Evolutionary conservation across 345 rosid genomes (phyloP).

Genomic region (Hibiscus mutabilis): DNA sequence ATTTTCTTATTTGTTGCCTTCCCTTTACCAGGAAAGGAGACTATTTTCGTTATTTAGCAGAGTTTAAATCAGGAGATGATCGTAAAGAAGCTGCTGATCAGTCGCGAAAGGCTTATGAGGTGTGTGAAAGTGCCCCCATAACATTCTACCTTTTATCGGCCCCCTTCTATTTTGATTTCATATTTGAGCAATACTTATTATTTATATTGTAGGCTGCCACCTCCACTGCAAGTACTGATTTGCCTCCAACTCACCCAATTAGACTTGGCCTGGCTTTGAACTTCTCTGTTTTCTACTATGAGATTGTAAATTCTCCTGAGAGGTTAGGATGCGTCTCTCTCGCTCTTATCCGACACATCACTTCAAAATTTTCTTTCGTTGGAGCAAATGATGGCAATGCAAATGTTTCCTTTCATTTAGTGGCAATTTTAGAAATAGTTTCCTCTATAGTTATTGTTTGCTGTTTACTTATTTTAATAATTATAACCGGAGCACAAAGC

Average conservation of each 20-base stretch:
- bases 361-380: neutral
- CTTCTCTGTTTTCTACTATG: conserved; percentile 82
- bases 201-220: conserved; percentile 25
- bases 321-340: conserved; percentile 31
- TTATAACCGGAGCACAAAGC: neutral
- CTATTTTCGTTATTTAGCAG: conserved; percentile 15
- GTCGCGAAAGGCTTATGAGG: conserved; percentile 31
- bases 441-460: neutral
- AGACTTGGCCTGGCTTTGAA: conserved; percentile 80
- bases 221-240: conserved; percentile 42
- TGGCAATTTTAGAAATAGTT: neutral
- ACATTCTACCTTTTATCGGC: neutral
- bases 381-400: neutral
- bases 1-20: neutral
- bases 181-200: neutral
- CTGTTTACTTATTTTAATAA: neutral
- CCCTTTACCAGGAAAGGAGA: conserved; percentile 18
- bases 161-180: neutral
- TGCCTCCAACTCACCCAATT: conserved; percentile 72
- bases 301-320: conserved; percentile 78
- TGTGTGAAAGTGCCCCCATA: neutral
- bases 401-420: neutral
- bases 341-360: neutral
- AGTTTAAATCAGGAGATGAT: conserved; percentile 4
- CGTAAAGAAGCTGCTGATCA: conserved; percentile 19